Evolutionary conservation across 495 filamentous ascomycete species (phyloP).

Genomic region (Xeromyces bisporus): DNA sequence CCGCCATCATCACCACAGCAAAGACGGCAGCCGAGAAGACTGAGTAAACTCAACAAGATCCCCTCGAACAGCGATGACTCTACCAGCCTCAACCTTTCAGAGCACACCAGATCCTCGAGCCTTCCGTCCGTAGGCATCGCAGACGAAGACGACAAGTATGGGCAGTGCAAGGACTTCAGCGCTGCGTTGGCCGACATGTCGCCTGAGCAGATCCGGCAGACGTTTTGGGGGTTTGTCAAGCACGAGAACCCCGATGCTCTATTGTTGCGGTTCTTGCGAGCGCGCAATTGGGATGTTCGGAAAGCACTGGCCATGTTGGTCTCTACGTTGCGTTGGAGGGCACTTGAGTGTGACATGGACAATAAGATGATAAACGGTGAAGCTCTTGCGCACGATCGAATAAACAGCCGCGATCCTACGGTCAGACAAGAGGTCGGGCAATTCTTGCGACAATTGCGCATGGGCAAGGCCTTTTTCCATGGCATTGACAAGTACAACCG

Average conservation of each 20-base stretch:
- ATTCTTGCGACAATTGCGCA: slow-evolving; percentile 66
- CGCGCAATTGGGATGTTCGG: slow-evolving; percentile 91
- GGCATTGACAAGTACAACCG: slow-evolving; percentile 70
- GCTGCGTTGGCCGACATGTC: slow-evolving; percentile 56
- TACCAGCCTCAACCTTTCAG: no score
- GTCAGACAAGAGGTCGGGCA: slow-evolving; percentile 56
- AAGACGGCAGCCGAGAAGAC: no score
- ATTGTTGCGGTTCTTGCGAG: slow-evolving; percentile 74
- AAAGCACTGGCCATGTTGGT: slow-evolving; percentile 89
- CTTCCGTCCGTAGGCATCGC: slow-evolving; percentile 23
- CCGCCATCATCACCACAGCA: no score
- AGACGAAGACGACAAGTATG: slow-evolving; percentile 79
- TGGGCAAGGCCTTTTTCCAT: slow-evolving; percentile 90
- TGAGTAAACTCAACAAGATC: no score
- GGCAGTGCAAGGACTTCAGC: slow-evolving; percentile 72
- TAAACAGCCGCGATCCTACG: slow-evolving; percentile 34
- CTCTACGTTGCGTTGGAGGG: slow-evolving; percentile 83
- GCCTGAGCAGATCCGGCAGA: slow-evolving; percentile 61
- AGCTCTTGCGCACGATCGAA: slow-evolving; percentile 39
- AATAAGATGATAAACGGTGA: slow-evolving; percentile 76
- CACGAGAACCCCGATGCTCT: slow-evolving; percentile 84
- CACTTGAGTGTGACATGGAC: slow-evolving; percentile 57
- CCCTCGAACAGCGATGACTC: no score
- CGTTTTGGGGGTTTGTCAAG: slow-evolving; percentile 94
- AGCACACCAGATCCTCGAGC: no score